Base-by-base conservation (phyloP, 2,329 filamentous ascomycete species). In the Fusarium abutilonis region DNA sequence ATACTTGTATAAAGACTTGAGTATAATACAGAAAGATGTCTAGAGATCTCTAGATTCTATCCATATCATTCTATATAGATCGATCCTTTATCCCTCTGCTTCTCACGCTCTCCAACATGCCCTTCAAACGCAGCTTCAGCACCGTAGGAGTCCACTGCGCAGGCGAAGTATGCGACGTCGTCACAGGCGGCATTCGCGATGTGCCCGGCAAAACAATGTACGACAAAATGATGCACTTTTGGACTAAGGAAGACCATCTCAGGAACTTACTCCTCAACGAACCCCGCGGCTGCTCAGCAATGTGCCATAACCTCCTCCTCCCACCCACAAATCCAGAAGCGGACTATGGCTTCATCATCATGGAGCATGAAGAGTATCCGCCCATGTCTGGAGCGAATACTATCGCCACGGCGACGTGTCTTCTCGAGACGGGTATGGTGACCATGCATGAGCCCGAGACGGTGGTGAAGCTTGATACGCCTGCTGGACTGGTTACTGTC, bases 281-380 rank as follows among this genome's bases (percentile, higher is more conserved):
- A 17, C 64, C 64, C 1, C 44, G 64, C 6, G 57, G 54, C 0
- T 56, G 52, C 5, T 64, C 64, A 0, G 52, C 64, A 8, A 67
- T 67, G 61, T 67, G 54, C 0, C 58, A 61, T 9, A 67, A 63
- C 31, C 50, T 67, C 2, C 19, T 67, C 4, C 42, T 67, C 0
- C 57, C 64, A 0, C 64, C 57, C 0, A 63, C 54, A 17, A 57
- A 67, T 38, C 54, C 64, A 0, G 52, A 63, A 21, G 64, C 64
- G 4, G 64, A 67, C 11, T 57, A 57, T 10, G 64, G 64, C 8
- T 67, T 67, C 44, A 45, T 67, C n/a, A 67, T 67, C 8, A 67
- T 64, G 64, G 64, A 67, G 10, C 48, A 63, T 9, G 63, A 66
- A 19, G 64, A 67, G 6, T 64, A 64, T 3, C 63, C 60, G 4